phyloP scores from a whole-genome alignment of 2,329 filamentous ascomycete species.

The Xylariaceae sp. region DNA sequence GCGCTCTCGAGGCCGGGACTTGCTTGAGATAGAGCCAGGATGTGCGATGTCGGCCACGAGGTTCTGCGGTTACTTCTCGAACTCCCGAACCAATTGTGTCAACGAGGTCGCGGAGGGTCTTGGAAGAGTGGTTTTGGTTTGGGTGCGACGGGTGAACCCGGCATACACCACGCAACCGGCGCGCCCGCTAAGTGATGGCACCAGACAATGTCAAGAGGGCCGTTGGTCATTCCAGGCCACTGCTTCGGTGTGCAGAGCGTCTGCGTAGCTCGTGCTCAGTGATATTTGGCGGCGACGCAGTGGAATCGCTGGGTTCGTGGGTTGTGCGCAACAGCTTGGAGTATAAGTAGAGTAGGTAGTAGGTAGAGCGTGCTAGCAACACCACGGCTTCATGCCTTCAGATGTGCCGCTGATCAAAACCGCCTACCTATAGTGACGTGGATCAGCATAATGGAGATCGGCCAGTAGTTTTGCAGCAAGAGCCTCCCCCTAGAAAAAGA shows the following conservation, averaged over 20 bases:
- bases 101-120: slow-evolving; percentile 74
- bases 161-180: slow-evolving; percentile 54
- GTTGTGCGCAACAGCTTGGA: slow-evolving; percentile 58
- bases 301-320: slow-evolving; percentile 69
- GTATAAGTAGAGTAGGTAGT: neutral
- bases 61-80: slow-evolving; percentile 77
- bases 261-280: slow-evolving; percentile 62
- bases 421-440: slow-evolving; percentile 64
- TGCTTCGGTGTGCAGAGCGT: slow-evolving; percentile 63
- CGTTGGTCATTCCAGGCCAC: slow-evolving; percentile 69
- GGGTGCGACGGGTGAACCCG: slow-evolving; percentile 38
- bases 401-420: slow-evolving; percentile 86
- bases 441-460: slow-evolving; percentile 5
- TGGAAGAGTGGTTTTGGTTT: slow-evolving; percentile 70
- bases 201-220: slow-evolving; percentile 81
- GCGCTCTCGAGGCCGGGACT: slow-evolving; percentile 71
- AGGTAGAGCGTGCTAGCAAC: slow-evolving; percentile 47
- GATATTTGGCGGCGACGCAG: slow-evolving; percentile 75
- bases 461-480: neutral
- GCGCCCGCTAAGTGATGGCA: slow-evolving; percentile 54
- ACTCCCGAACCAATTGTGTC: slow-evolving; percentile 77
- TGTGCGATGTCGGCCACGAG: slow-evolving; percentile 77
- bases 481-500: slow-evolving; percentile 10
- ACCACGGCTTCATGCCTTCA: slow-evolving; percentile 78
- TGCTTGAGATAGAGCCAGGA: slow-evolving; percentile 74